These are phyloP conservation scores for Biscogniauxia mediterranea DNA, from an alignment of 2,329 filamentous ascomycete species.

Conservation along the genomic window DNA sequence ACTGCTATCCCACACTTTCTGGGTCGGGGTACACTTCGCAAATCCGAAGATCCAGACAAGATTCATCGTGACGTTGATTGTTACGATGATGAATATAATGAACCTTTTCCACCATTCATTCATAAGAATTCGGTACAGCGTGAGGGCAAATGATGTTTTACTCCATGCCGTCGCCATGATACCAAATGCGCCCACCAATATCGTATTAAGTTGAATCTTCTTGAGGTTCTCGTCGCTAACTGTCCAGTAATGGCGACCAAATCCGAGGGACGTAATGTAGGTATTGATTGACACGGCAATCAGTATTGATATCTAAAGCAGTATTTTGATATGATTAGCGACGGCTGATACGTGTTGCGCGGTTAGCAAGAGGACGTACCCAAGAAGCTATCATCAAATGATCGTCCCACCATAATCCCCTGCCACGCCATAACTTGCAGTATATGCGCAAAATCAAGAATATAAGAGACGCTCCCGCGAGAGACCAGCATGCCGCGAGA, in stretches of 20 bases:
- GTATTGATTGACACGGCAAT: slow-evolving; percentile 33
- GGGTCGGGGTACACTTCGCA: slow-evolving; percentile 32
- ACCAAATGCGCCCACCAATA: slow-evolving; percentile 21
- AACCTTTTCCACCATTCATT: slow-evolving; percentile 25
- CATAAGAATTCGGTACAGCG: slow-evolving; percentile 22
- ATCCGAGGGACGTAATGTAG: slow-evolving; percentile 31
- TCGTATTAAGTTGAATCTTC: slow-evolving; percentile 20
- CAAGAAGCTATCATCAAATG: slow-evolving; percentile 35
- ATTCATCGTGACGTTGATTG: slow-evolving; percentile 22
- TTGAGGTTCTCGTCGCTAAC: slow-evolving; percentile 17
- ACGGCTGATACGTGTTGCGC: not conserved
- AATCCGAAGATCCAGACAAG: slow-evolving; percentile 36
- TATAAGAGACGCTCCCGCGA: slow-evolving; percentile 23
- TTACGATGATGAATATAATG: slow-evolving; percentile 28
- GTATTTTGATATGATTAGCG: not conserved
- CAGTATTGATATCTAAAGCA: slow-evolving; percentile 25
- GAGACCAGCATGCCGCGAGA: slow-evolving; percentile 32
- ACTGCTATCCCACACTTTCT: slow-evolving; percentile 25
- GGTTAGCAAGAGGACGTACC: slow-evolving; percentile 26
- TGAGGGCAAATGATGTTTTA: slow-evolving; percentile 25
- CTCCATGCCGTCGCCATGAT: slow-evolving; percentile 21
- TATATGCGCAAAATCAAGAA: slow-evolving; percentile 35
- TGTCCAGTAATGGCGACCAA: slow-evolving; percentile 20
- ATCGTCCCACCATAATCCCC: slow-evolving; percentile 39
- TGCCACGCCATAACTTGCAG: slow-evolving; percentile 36